Base-by-base conservation (phyloP, 129 eudicot genomes). In the Smallanthus sonchifolius region DNA sequence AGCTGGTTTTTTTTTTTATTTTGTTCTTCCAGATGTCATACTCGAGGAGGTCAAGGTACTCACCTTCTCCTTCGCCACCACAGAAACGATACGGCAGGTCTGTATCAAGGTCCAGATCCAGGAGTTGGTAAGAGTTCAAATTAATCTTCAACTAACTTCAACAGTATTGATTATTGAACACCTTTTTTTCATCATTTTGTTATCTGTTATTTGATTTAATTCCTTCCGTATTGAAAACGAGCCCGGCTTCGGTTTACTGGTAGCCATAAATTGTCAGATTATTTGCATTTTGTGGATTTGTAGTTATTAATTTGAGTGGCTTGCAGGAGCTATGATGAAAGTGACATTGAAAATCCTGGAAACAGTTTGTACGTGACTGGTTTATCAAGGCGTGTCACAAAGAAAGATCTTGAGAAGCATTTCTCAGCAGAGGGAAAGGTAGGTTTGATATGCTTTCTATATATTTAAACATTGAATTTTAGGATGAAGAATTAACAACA, bases 281-380 rank as follows among this genome's bases (percentile, higher is more conserved):
- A 10, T 35, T 72, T 16, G 37, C 28, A 4, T 4, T 30, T 1
- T 56, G 4, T 10, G 34, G 15, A 20, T 64, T 43, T 16, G 49
- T 35, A 14, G 69, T 47, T 45, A 17, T 3, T 60, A 7, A 34
- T 48, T 30, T 39, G 45, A 40, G 8, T 39, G 70, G 16, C 13
- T 13, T 72, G 63, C 83, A 92, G 98, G 87, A 92, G 95, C 76
- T 77, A 62, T 72, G 95, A 84, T 75, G 77, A 85, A 34, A 83
- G 84, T 59, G 95, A 87, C 77, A 89, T 80, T 71, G 98, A 88
- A 69, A 94, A 94, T 38, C 98, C 98, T 44, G 98, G 98, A 72
- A 94, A 94, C 74, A 94, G 91, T 78, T 74, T 94, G 78, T 94
- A 94, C 76, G 98, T 94, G 69, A 91, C 97, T 1, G 98, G 98